These are phyloP conservation scores for Coniella vitis DNA, from an alignment of 2,329 filamentous ascomycete species.

Conservation along the genomic window DNA sequence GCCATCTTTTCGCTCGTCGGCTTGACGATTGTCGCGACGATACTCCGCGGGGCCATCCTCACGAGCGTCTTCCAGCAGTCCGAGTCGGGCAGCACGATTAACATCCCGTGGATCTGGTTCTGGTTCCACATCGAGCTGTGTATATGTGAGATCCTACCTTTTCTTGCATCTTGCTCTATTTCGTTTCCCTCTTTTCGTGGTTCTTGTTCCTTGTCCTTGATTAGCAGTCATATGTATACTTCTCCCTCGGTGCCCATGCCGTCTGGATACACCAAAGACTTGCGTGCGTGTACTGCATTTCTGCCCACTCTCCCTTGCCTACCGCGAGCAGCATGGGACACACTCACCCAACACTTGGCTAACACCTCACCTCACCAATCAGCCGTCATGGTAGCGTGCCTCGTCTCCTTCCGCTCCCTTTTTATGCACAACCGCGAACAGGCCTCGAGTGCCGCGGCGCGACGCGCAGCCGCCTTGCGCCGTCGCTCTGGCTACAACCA, in stretches of 20 bases:
- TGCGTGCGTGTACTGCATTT: no score
- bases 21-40: slow-evolving; percentile 12
- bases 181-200: no score
- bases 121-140: slow-evolving; percentile 16
- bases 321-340: background rate
- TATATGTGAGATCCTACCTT: slow-evolving; percentile 1
- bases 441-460: slow-evolving; percentile 1
- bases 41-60: slow-evolving; percentile 11
- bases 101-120: slow-evolving; percentile 17
- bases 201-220: no score
- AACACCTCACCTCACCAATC: no score
- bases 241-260: no score
- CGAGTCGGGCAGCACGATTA: slow-evolving; percentile 8
- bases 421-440: slow-evolving; percentile 12
- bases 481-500: slow-evolving; percentile 9
- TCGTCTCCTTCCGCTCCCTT: slow-evolving; percentile 16
- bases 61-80: slow-evolving; percentile 12
- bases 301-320: background rate
- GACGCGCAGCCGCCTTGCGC: slow-evolving; percentile 1
- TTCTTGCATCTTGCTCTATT: background rate
- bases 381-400: slow-evolving; percentile 14
- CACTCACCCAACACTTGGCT: no score
- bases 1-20: slow-evolving; percentile 15
- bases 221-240: no score
- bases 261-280: no score